phyloP scores from a whole-genome alignment of 2,329 filamentous ascomycete species.

The Berkeleyomyces basicola region DNA sequence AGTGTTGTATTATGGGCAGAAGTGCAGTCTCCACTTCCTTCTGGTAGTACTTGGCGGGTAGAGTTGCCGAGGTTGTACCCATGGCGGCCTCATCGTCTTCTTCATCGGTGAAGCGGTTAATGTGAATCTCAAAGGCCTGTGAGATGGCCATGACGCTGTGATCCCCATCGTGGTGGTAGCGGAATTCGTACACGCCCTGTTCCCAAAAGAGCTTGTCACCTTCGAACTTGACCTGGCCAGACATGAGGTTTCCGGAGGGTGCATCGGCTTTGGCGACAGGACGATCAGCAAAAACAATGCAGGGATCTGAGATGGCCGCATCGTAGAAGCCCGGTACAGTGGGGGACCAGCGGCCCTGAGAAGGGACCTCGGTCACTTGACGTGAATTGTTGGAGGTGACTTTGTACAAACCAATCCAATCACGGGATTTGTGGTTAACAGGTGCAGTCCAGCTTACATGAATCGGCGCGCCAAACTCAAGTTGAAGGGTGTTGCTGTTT shows the following conservation, averaged over 20 bases:
- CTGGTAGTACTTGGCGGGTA: conserved; percentile 42
- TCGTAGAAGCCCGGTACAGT: conserved; percentile 65
- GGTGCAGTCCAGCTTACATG: conserved; percentile 83
- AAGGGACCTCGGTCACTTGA: conserved; percentile 67
- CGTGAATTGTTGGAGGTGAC: conserved; percentile 84
- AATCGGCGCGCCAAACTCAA: conserved; percentile 83
- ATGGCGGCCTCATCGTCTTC: conserved; percentile 36
- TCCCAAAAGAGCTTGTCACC: conserved; percentile 98
- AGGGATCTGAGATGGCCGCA: conserved; percentile 54
- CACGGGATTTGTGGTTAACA: conserved; percentile 68
- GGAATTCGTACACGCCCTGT: conserved; percentile 87
- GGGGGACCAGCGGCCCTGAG: conserved; percentile 77
- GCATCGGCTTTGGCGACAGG: conserved; percentile 28
- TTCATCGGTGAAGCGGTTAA: conserved; percentile 63
- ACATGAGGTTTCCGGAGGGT: conserved; percentile 41
- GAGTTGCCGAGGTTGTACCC: neutral
- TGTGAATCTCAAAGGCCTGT: conserved; percentile 78
- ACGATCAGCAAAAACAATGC: conserved; percentile 55
- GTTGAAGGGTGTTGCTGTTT: conserved; percentile 50
- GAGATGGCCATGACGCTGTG: conserved; percentile 92
- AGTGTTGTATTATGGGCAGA: conserved; percentile 74
- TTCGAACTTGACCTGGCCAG: conserved; percentile 71
- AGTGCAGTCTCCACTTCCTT: conserved; percentile 59
- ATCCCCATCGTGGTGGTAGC: conserved; percentile 85
- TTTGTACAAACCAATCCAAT: conserved; percentile 95